Base-by-base conservation (phyloP, 257 asterid species). In the Linaria vulgaris region DNA sequence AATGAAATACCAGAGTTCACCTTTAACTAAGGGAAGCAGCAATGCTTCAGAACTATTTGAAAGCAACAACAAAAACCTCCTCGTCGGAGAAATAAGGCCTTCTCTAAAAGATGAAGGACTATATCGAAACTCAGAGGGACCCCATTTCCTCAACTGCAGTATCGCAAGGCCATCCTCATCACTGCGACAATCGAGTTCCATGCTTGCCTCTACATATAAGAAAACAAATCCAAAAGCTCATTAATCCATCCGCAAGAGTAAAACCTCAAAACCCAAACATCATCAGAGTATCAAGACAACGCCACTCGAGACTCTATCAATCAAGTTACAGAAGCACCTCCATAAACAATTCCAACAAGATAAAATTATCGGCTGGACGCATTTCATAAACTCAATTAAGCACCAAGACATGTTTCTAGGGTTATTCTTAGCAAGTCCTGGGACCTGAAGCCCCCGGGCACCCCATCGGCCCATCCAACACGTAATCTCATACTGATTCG, bases 141-240 rank as follows among this genome's bases (percentile, higher is more conserved):
- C 84, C 97, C 97, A 92, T 73, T 80, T 92, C 73, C 79, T 84
- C 82, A 92, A 80, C 84, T 85, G 94, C 87, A 92, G 67, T 48
- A 83, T 70, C 20, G 89, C 77, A 48, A 79, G 91, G 66, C 77
- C 81, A 67, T 87, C 88, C 44, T 72, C 88, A 52, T 58, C 68
- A 14, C 41, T 69, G 50, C 69, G 46, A 64, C 75, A 58, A 71
- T 73, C 69, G 2, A 65, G 65, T 72, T 69, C 80, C 88, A 83
- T 83, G 56, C 27, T 56, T 64, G 55, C 65, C 82, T 55, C 81
- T 72, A 70, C 66, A 66, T 55, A 69, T 27, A 27, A 59, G 48
- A 50, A 50, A 5, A 65, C 30, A 46, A 17, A 22, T 51, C 54
- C 61, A 34, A 9, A 56, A 9, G 56, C 53, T 75, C 62, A 72